Evolutionary conservation across 2,329 filamentous ascomycete species (phyloP).

Genomic region (Pestalotiopsis sp.): DNA sequence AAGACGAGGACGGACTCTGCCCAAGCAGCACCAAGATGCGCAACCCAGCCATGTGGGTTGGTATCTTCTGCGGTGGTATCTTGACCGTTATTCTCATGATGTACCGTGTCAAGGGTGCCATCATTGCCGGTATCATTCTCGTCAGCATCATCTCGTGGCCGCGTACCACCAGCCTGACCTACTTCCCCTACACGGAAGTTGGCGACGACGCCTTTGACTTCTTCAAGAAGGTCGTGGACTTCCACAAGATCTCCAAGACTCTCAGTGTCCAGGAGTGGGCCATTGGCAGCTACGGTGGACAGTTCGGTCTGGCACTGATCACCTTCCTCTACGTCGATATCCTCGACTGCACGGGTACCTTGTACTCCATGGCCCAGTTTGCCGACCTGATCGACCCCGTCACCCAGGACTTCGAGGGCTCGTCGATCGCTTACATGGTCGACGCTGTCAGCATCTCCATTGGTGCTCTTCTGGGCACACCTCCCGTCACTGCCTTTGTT

Average conservation of each 20-base stretch:
- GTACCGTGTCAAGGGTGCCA: slow-evolving; percentile 84
- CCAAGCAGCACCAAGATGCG: slow-evolving; percentile 73
- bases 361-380: slow-evolving; percentile 90
- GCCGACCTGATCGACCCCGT: slow-evolving; percentile 78
- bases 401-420: slow-evolving; percentile 87
- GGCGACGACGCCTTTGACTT: slow-evolving; percentile 79
- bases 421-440: slow-evolving; percentile 80
- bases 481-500: slow-evolving; percentile 85
- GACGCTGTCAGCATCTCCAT: slow-evolving; percentile 81
- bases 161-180: slow-evolving; percentile 73
- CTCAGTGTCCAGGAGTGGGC: slow-evolving; percentile 77
- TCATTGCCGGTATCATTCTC: slow-evolving; percentile 80
- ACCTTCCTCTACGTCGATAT: slow-evolving; percentile 93
- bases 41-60: slow-evolving; percentile 82
- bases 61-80: slow-evolving; percentile 84
- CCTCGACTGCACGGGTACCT: slow-evolving; percentile 81
- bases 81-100: slow-evolving; percentile 81
- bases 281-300: slow-evolving; percentile 66
- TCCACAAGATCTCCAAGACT: slow-evolving; percentile 74
- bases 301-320: slow-evolving; percentile 83
- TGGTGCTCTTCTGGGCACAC: slow-evolving; percentile 74
- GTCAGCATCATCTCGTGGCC: slow-evolving; percentile 92
- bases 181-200: slow-evolving; percentile 73
- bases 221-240: slow-evolving; percentile 85
- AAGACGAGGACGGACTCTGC: slow-evolving; percentile 56